Evolutionary conservation across 2,329 filamentous ascomycete genomes (phyloP), one percentile per base, ranked within the genome.

Genomic region (Nemania diffusa): DNA sequence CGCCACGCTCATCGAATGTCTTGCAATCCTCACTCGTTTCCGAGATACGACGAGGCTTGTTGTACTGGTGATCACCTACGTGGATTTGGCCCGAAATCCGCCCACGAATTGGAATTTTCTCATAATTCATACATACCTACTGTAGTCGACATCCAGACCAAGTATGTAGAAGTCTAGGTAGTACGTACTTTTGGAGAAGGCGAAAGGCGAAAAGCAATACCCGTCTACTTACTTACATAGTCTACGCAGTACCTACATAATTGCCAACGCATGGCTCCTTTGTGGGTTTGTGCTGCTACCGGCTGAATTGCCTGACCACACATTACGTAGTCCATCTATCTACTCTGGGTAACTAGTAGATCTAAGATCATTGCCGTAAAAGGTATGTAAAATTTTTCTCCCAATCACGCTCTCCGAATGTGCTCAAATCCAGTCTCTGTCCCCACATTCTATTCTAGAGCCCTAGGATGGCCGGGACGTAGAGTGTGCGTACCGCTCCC

Each of bases 221-320:
- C n/a, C n/a, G n/a, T n/a, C n/a, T n/a, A n/a, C n/a, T n/a, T n/a
- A n/a, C n/a, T n/a, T n/a, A n/a, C n/a, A n/a, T n/a, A n/a, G n/a
- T n/a, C n/a, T n/a, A n/a, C n/a, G n/a, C n/a, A n/a, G n/a, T n/a
- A n/a, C n/a, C n/a, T n/a, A n/a, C n/a, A n/a, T 32, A 32, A 9
- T 32, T 32, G 29, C 29, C 29, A 32, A 22, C 48, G 32, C 55
- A 40, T 20, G 40, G 48, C 37, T 42, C 40, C 46, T 55, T 24
- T 40, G 48, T n/a, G 48, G 48, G 5, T 64, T 64, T 20, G 32
- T 40, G n/a, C 44, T 27, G 46, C 24, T 64, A 7, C 46, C 65
- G 65, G 65, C 62, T 68, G 65, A 68, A 68, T 65, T 51, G 52
- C 42, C 50, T 34, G 8, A 42, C 20, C 50, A 57, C 26, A 57